phyloP scores from a whole-genome alignment of 306 rosid genomes.

The Malus fusca region DNA sequence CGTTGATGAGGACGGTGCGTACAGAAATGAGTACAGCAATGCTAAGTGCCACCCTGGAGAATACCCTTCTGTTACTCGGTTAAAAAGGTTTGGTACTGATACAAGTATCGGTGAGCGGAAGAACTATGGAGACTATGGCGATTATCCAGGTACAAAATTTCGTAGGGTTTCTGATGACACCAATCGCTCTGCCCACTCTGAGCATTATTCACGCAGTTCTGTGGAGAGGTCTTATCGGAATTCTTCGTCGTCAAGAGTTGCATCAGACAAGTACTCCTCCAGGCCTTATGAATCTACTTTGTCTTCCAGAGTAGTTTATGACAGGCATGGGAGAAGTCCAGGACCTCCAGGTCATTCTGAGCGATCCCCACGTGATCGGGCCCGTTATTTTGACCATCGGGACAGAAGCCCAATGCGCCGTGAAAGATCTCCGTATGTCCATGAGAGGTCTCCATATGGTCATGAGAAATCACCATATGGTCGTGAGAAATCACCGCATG shows the following conservation, averaged over 20 bases:
- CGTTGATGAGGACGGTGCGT: slow-evolving; percentile 54
- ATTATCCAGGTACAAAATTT: slow-evolving; percentile 50
- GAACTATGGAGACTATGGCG: slow-evolving; percentile 54
- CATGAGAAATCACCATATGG: slow-evolving; percentile 28
- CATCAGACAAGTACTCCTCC: slow-evolving; percentile 59
- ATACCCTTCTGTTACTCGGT: slow-evolving; percentile 52
- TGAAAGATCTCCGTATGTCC: slow-evolving; percentile 53
- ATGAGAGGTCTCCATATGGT: slow-evolving; percentile 43
- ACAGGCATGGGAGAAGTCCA: slow-evolving; percentile 84
- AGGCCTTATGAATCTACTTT: slow-evolving; percentile 66
- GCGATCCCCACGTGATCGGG: slow-evolving; percentile 73
- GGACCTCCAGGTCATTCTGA: slow-evolving; percentile 85
- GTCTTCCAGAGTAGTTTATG: slow-evolving; percentile 53
- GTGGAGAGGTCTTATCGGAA: slow-evolving; percentile 59
- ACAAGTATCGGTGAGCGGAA: slow-evolving; percentile 61
- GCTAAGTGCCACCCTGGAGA: slow-evolving; percentile 70
- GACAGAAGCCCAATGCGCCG: slow-evolving; percentile 59
- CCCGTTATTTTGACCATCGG: slow-evolving; percentile 59
- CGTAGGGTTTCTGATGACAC: slow-evolving; percentile 71
- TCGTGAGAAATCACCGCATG: slow-evolving; percentile 31
- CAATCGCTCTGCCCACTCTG: slow-evolving; percentile 44
- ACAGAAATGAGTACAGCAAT: slow-evolving; percentile 50
- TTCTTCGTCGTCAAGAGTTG: slow-evolving; percentile 38
- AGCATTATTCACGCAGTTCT: slow-evolving; percentile 57
- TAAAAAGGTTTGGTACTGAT: slow-evolving; percentile 71